Conservation (phyloP, 805 yeast species). For the Starmerella floris region DNA sequence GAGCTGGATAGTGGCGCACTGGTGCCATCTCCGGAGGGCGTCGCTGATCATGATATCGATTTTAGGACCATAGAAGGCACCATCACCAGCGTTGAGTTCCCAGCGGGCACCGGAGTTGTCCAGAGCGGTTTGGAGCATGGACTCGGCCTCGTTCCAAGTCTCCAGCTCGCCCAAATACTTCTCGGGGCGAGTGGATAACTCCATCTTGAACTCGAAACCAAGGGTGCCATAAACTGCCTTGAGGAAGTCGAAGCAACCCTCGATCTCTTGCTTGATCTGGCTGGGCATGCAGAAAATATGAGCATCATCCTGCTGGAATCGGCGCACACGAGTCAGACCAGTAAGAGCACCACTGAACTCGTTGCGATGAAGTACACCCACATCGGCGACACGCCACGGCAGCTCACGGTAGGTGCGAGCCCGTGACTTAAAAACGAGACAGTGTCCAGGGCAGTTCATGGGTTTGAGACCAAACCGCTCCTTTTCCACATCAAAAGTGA, state of each 20-base stretch:
- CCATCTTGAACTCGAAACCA: slow-evolving; percentile 93
- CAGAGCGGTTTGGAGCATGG: slow-evolving; percentile 67
- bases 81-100: slow-evolving; percentile 95
- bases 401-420: slow-evolving; percentile 93
- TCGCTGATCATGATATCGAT: slow-evolving; percentile 93
- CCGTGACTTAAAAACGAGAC: slow-evolving; percentile 78
- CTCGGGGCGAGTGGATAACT: slow-evolving; percentile 93
- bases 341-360: slow-evolving; percentile 92
- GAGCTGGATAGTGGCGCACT: slow-evolving; percentile 96
- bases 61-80: slow-evolving; percentile 95
- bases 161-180: slow-evolving; percentile 87
- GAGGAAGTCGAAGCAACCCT: slow-evolving; percentile 73
- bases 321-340: slow-evolving; percentile 90
- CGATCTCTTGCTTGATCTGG: slow-evolving; percentile 78
- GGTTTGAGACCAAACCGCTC: slow-evolving; percentile 91
- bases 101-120: slow-evolving; percentile 77
- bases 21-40: slow-evolving; percentile 93
- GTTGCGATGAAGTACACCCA: slow-evolving; percentile 93
- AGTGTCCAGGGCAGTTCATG: slow-evolving; percentile 95
- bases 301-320: slow-evolving; percentile 99
- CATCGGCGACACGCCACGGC: slow-evolving; percentile 98
- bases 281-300: slow-evolving; percentile 91
- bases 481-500: slow-evolving; percentile 90
- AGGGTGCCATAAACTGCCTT: slow-evolving; percentile 76
- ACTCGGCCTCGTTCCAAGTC: slow-evolving; percentile 89